Conservation (phyloP, 176 grass and related monocot genomes). For the Carex parvula region DNA sequence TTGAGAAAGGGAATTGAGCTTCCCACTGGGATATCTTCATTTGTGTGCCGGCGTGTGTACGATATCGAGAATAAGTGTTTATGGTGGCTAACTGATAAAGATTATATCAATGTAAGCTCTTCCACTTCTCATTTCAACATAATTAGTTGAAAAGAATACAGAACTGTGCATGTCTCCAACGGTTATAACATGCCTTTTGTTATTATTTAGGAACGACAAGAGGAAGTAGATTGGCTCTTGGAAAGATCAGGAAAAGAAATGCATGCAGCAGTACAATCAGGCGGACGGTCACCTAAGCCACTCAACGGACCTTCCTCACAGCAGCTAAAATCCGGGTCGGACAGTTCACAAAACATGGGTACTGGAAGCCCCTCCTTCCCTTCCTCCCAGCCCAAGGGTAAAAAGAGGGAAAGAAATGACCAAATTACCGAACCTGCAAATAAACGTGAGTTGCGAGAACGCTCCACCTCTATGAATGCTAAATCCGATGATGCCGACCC, state of each 20-base stretch:
- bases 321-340: slow-evolving; percentile 53
- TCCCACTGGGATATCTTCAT: slow-evolving; percentile 57
- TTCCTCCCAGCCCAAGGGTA: slow-evolving; percentile 55
- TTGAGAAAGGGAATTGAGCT: slow-evolving; percentile 71
- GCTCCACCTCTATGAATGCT: slow-evolving; percentile 16
- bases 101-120: slow-evolving; percentile 86
- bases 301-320: slow-evolving; percentile 51
- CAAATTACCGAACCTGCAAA: slow-evolving; percentile 52
- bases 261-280: slow-evolving; percentile 82
- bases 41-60: slow-evolving; percentile 77
- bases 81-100: slow-evolving; percentile 90
- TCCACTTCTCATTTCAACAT: slow-evolving; percentile 17
- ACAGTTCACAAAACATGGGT: slow-evolving; percentile 57
- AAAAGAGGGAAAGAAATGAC: slow-evolving; percentile 76
- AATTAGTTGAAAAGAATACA: neutral
- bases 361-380: slow-evolving; percentile 29
- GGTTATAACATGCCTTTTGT: slow-evolving; percentile 23
- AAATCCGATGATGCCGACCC: slow-evolving; percentile 52
- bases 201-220: slow-evolving; percentile 72
- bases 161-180: neutral
- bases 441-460: slow-evolving; percentile 38
- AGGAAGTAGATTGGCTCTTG: slow-evolving; percentile 73
- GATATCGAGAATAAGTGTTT: slow-evolving; percentile 87
- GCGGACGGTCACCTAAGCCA: slow-evolving; percentile 62
- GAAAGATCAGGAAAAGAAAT: slow-evolving; percentile 76